Base-by-base conservation (phyloP, 257 asterid genomes). In the Solanum neorickii region DNA sequence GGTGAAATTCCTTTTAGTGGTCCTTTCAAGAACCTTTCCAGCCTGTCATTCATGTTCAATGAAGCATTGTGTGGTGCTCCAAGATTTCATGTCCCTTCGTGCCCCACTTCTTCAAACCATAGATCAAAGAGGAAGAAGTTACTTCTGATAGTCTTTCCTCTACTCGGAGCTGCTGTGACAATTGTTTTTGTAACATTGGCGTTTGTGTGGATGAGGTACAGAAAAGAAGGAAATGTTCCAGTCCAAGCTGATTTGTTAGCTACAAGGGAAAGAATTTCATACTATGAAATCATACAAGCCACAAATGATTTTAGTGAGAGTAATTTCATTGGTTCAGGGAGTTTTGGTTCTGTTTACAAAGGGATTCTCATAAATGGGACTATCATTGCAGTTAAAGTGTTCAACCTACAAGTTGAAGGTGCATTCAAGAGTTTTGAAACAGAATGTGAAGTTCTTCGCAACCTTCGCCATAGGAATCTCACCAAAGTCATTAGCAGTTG, bases 391-490 rank as follows among this genome's bases (percentile, higher is more conserved):
- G 66, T 91, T 5, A 90, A 91, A 70, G 93, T 89, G 12, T 91
- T 91, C 29, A 60, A 88, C 39, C 13, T 86, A 72, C 89, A 88
- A 60, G 21, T 44, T 3, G 90, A 87, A 89, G 89, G 60, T 6
- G 86, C 90, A 39, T 76, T 75, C 46, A 73, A 66, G 84, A 86
- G 84, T 37, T 91, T 91, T 25, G 87, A 80, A 21, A 44, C 6
- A 12, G 92, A 91, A 87, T 91, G 91, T 80, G 88, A 90, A 86
- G 90, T 83, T 27, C 47, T 91, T 3, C 35, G 90, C 15, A 88
- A 82, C 46, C 82, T 91, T 82, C 90, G 93, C 31, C 93, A 91
- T 41, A 29, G 90, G 47, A 91, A 90, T 85, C 89, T 91, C 12
- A 62, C 70, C 2, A 87, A 87, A 87, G 89, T 91, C 37, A 73